phyloP scores from a whole-genome alignment of 805 yeast genomes.

The Wickerhamomyces silvicola region DNA sequence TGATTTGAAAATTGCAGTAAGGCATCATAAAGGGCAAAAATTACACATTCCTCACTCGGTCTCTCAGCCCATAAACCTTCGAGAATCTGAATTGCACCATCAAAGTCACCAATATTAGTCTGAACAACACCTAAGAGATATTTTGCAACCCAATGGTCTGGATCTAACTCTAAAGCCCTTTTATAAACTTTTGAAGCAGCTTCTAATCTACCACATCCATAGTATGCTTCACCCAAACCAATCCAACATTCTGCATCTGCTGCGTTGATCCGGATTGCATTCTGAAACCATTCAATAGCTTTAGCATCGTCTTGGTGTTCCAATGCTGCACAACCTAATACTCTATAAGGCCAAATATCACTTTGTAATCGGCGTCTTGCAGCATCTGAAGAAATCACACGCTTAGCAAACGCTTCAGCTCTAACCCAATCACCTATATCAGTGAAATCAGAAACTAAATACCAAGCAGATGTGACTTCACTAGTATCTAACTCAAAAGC shows the following conservation, averaged over 20 bases:
- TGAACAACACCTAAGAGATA: conserved; percentile 65
- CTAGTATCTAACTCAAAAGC: conserved; percentile 84
- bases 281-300: conserved; percentile 87
- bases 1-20: conserved; percentile 47
- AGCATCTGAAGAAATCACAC: conserved; percentile 58
- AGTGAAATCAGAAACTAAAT: conserved; percentile 66
- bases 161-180: conserved; percentile 51
- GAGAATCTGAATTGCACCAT: conserved; percentile 47
- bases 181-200: conserved; percentile 81
- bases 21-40: conserved; percentile 51
- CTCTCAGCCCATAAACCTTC: conserved; percentile 32
- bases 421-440: conserved; percentile 71
- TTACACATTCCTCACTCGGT: conserved; percentile 45
- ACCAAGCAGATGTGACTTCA: conserved; percentile 68
- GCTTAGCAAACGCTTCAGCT: conserved; percentile 65
- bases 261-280: conserved; percentile 65
- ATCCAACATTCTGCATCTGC: conserved; percentile 79
- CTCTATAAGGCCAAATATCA: conserved; percentile 81
- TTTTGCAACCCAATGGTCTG: conserved; percentile 51
- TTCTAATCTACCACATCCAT: conserved; percentile 74
- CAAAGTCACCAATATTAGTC: conserved; percentile 59
- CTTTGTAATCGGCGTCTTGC: conserved; percentile 43
- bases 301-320: conserved; percentile 65
- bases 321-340: conserved; percentile 71
- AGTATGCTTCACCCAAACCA: conserved; percentile 95